A percentile compares a stretch with the other conserved stretches of the same genome.
These are phyloP conservation scores for Calonectria naviculata DNA, from an alignment of 2,329 filamentous ascomycete species.

Conservation along the genomic window DNA sequence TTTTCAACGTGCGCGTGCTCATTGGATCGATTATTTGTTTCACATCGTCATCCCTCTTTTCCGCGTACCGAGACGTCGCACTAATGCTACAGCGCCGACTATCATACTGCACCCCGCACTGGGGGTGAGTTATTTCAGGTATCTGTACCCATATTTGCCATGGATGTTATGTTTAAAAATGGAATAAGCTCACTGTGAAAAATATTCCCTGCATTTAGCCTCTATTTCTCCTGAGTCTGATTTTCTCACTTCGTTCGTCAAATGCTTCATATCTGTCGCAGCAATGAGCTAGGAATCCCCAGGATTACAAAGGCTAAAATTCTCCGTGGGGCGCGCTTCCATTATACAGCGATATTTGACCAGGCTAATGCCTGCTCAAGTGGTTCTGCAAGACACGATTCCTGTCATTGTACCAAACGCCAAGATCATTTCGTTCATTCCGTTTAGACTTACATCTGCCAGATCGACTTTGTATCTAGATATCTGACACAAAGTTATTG, in stretches of 20 bases:
- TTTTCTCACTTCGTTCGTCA: not conserved
- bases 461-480: not conserved
- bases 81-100: not conserved
- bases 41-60: not conserved
- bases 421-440: not conserved
- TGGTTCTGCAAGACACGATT: not conserved
- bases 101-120: slow-evolving; percentile 9
- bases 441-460: too few relatives aligned
- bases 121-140: not conserved
- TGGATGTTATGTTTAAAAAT: not conserved
- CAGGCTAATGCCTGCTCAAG: not conserved
- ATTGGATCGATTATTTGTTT: not conserved
- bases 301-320: not conserved
- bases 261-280: not conserved
- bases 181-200: not conserved
- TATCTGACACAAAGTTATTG: rapidly evolving
- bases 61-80: not conserved
- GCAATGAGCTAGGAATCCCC: not conserved
- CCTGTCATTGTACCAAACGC: not conserved
- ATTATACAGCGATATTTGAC: not conserved
- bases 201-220: not conserved
- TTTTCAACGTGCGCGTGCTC: too few relatives aligned
- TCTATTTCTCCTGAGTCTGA: not conserved
- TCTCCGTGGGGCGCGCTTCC: not conserved
- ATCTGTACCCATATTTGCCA: not conserved